Base-by-base conservation (phyloP, 345 rosid genomes). In the Citrus unshiu region DNA sequence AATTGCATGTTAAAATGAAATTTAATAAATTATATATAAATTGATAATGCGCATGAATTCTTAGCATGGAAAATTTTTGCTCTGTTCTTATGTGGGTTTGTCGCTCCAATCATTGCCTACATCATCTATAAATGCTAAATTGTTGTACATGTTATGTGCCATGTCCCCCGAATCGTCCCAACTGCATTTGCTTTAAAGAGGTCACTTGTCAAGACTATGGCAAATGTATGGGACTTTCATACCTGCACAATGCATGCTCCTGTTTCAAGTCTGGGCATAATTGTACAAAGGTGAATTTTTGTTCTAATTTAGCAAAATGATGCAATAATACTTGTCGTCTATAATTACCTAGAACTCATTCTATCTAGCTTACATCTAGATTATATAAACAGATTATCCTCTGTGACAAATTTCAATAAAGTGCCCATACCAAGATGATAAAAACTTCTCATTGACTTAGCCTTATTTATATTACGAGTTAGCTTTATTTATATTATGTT, bases 31-130 rank as follows among this genome's bases (percentile, higher is more conserved):
- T 12, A 40, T 7, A 9, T 7, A 22, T 75, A n/a, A 46, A 64
- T 30, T 21, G 2, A 40, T 46, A 30, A 8, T 6, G 14, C 21
- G 16, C 18, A 5, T 18, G 68, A 70, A 64, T 49, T 61, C 63
- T 76, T 40, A 68, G 76, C 78, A 64, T 77, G 77, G 34, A 68
- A 70, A 68, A 32, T 21, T 25, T 77, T 29, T 74, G 74, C 63
- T 65, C 40, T 78, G 78, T 75, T 69, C 49, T 57, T n/a, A 60
- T 68, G 59, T 70, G 80, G 71, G 56, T 70, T 43, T 86, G 81
- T 60, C 78, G 87, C 84, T 69, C 32, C 18, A 43, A 73, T 7
- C 4, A 74, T 21, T 77, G 79, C 70, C 30, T 10, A 46, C 18
- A 3, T 9, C 57, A 21, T 39, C 49, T 61, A 35, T 49, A 56